Base-by-base conservation (phyloP, 1,284 basidiomycete species). In the Wallemia mellicola region DNA sequence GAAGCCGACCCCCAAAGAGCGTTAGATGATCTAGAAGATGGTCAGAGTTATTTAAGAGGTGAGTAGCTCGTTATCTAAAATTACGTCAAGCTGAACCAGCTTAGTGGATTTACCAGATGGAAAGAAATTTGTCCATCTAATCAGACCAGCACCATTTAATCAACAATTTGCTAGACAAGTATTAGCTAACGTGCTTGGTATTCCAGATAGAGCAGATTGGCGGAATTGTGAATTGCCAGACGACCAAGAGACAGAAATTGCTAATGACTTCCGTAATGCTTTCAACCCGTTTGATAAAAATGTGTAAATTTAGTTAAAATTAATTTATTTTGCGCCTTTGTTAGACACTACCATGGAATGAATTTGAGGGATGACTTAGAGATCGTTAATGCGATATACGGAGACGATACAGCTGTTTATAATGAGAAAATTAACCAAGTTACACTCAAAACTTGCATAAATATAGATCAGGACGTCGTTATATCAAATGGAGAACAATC, bases 121-220 rank as follows among this genome's bases (percentile, higher is more conserved):
- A n/a, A 74, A 75, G 62, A 82, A 77, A 69, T 73, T 94, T 72
- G 79, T 94, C 27, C 86, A 92, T 71, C 69, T 87, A 62, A 79
- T 94, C 66, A 79, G 80, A 66, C 77, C 80, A 57, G 73, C 77
- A 38, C 81, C 81, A 58, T 95, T 95, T 66, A 81, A 81, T 64
- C 73, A 95, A 59, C 87, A 94, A 68, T 95, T 94, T 70, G 89
- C 87, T 61, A 91, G 87, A 68, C 79, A 82, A 69, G 83, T 85
- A 2, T 67, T 94, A 54, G 83, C 82, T 1, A 73, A 76, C 33
- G 68, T 94, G 24, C 68, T 95, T 58, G 79, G 75, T 9, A 76
- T 80, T 61, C 79, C 80, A 1, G 79, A 88, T 55, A 76, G 89
- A 57, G 72, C 82, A 58, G 87, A 95, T 67, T 95, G 89, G 89